These are phyloP conservation scores for Porogramme epimiltina DNA, from an alignment of 1,284 basidiomycete species.

Conservation along the genomic window DNA sequence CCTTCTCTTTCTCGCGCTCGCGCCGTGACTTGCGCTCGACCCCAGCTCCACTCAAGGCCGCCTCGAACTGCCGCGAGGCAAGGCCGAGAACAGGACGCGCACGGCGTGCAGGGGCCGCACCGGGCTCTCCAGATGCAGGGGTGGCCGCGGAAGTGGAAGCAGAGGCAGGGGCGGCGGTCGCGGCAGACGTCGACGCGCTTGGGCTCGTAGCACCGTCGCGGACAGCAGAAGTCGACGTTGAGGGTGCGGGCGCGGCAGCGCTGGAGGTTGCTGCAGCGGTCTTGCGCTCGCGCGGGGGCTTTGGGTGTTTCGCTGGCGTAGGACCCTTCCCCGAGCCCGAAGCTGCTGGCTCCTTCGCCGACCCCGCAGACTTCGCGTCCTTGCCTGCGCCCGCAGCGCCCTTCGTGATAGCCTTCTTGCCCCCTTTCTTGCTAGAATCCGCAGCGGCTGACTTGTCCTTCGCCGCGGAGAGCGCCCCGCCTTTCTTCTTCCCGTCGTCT, in stretches of 20 bases:
- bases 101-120: conserved; percentile 36
- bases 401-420: conserved; percentile 41
- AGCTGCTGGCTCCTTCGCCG: neutral
- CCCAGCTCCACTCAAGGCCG: conserved; percentile 59
- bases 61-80: conserved; percentile 66
- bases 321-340: conserved; percentile 1
- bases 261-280: conserved; percentile 14
- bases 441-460: conserved; percentile 26
- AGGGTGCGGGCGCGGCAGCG: conserved; percentile 8
- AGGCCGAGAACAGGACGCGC: conserved; percentile 57
- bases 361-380: conserved; percentile 21
- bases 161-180: conserved; percentile 1
- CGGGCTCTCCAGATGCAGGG: conserved; percentile 7
- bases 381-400: conserved; percentile 15
- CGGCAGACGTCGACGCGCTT: neutral
- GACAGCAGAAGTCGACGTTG: conserved; percentile 12
- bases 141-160: conserved; percentile 2
- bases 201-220: neutral
- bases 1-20: conserved; percentile 27
- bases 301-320: conserved; percentile 10
- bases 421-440: conserved; percentile 48
- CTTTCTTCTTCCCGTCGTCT: conserved; percentile 57
- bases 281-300: conserved; percentile 17
- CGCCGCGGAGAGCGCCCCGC: conserved; percentile 15
- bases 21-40: conserved; percentile 35